These are phyloP conservation scores for Globisporangium nunn DNA, from an alignment of 352 stramenopile genomes.

Conservation along the genomic window DNA sequence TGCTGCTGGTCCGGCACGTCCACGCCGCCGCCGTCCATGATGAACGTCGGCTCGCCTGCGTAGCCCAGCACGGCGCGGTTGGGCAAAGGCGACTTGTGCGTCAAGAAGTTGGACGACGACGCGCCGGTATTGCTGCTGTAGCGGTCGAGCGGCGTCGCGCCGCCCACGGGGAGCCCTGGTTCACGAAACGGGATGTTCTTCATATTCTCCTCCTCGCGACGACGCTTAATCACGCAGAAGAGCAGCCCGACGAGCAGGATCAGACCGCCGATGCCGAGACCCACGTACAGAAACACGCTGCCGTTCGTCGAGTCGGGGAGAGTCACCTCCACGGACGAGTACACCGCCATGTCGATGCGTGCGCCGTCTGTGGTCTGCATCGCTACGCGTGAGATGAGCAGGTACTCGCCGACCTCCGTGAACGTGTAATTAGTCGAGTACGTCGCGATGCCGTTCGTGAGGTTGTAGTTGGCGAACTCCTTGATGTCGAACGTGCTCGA, in stretches of 20 bases:
- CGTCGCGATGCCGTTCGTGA: slow-evolving; percentile 44
- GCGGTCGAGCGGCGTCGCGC: slow-evolving; percentile 19
- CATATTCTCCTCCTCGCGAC: slow-evolving; percentile 40
- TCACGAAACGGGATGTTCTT: slow-evolving; percentile 77
- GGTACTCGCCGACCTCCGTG: slow-evolving; percentile 43
- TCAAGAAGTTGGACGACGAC: slow-evolving; percentile 61
- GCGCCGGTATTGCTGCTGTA: slow-evolving; percentile 48
- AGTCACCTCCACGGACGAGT: slow-evolving; percentile 57
- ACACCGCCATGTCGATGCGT: slow-evolving; percentile 77
- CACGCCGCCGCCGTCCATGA: slow-evolving; percentile 26
- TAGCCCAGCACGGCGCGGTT: slow-evolving; percentile 22
- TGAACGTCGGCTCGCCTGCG: slow-evolving; percentile 28
- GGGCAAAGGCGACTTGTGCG: slow-evolving; percentile 45
- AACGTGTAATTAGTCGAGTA: slow-evolving; percentile 60
- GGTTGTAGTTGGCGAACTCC: slow-evolving; percentile 47
- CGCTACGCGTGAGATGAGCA: slow-evolving; percentile 60
- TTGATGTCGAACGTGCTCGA: slow-evolving; percentile 53
- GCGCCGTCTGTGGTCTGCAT: slow-evolving; percentile 69
- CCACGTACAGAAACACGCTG: slow-evolving; percentile 61
- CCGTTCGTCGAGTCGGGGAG: slow-evolving; percentile 38
- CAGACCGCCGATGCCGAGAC: slow-evolving; percentile 50
- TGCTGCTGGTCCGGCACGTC: slow-evolving; percentile 14
- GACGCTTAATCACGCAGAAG: slow-evolving; percentile 69
- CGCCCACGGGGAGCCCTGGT: slow-evolving; percentile 21
- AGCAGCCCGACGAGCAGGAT: slow-evolving; percentile 60